These are phyloP conservation scores for Pseudogymnoascus sp. DNA, from an alignment of 2,329 filamentous ascomycete genomes.

Conservation along the genomic window DNA sequence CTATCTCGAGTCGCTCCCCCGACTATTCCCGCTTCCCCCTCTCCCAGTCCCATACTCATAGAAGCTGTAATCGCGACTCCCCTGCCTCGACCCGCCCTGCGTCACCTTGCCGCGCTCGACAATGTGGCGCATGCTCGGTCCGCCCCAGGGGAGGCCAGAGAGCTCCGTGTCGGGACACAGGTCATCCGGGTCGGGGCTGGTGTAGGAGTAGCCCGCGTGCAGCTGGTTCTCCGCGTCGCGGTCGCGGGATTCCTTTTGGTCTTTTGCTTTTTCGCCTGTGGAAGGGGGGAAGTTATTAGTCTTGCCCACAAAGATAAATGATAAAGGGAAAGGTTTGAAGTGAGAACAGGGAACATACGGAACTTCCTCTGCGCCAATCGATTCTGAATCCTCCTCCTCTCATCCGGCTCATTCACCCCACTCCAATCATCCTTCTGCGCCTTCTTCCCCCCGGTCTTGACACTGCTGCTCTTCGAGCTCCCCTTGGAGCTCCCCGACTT, in stretches of 20 bases:
- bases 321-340: not conserved
- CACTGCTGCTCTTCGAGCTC: not conserved
- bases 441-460: constrained; percentile 6
- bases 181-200: constrained; percentile 48
- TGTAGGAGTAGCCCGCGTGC: constrained; percentile 56
- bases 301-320: not conserved
- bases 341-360: constrained; percentile 40
- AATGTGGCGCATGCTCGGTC: constrained; percentile 50
- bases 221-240: constrained; percentile 55
- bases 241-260: constrained; percentile 57
- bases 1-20: constrained; percentile 21
- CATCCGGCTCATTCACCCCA: constrained; percentile 58
- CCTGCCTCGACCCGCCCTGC: constrained; percentile 26
- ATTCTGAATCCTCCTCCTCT: constrained; percentile 68
- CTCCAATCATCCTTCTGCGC: constrained; percentile 52
- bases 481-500: not conserved
- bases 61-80: constrained; percentile 18
- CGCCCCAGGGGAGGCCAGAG: constrained; percentile 65
- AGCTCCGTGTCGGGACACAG: constrained; percentile 44
- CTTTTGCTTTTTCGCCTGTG: constrained; percentile 60
- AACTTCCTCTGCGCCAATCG: constrained; percentile 69
- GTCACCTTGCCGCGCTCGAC: constrained; percentile 36
- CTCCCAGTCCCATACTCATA: constrained; percentile 25
- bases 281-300: not conserved
- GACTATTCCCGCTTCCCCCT: constrained; percentile 17